Conservation (phyloP, 768 basidiomycete species). For the Mycena rosella region DNA sequence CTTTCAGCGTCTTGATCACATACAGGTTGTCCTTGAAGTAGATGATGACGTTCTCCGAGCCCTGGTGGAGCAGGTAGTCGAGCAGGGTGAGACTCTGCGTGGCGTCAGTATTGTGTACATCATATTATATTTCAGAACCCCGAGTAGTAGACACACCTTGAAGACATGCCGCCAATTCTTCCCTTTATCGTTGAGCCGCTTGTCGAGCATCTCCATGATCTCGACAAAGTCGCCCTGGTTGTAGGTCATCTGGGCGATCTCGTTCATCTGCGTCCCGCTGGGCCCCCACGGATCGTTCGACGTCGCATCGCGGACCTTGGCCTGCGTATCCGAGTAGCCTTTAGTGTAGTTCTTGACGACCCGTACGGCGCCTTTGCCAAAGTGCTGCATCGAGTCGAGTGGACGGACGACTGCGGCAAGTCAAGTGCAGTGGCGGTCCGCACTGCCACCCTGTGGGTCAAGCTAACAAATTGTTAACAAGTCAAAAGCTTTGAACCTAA, state of each 20-base stretch:
- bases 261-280: constrained; percentile 98
- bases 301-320: constrained; percentile 96
- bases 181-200: constrained; percentile 97
- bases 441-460: constrained; percentile 10
- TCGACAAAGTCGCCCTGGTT: constrained; percentile 99
- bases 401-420: constrained; percentile 17
- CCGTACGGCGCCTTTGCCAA: constrained; percentile 87
- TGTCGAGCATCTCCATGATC: constrained; percentile 99
- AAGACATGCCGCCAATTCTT: constrained; percentile 99
- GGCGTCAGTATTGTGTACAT: too few species aligned
- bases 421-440: constrained; percentile 1
- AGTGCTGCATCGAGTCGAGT: constrained; percentile 69
- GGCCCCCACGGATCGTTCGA: constrained; percentile 99
- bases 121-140: too few species aligned
- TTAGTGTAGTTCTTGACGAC: constrained; percentile 97
- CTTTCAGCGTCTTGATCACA: constrained; percentile 98
- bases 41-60: constrained; percentile 97
- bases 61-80: constrained; percentile 96
- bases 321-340: constrained; percentile 94
- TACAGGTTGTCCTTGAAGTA: constrained; percentile 99
- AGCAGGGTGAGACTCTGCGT: constrained; percentile 88
- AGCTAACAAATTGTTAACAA: too few species aligned
- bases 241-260: constrained; percentile 95
- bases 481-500: too few species aligned
- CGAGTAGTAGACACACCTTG: constrained; percentile 89